Conservation (phyloP, 2,329 filamentous ascomycete genomes). For the Fusarium xylarioides region DNA sequence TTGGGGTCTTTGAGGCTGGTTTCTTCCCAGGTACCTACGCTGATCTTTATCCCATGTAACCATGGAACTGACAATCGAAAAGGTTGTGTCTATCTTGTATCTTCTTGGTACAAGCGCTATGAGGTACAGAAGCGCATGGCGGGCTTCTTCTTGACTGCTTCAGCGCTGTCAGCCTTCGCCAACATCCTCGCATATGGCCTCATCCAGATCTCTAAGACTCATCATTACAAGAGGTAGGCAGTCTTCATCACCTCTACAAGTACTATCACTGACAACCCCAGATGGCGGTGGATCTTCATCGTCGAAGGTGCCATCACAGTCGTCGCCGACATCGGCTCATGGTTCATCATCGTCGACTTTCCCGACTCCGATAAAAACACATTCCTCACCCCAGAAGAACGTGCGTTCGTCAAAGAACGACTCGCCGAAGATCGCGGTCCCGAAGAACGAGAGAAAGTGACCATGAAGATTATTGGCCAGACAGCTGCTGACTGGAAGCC, state of each 20-base stretch:
- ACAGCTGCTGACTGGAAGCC: conserved; percentile 28
- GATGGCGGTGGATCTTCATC: conserved; percentile 34
- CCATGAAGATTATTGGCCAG: background rate
- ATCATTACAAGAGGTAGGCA: conserved; percentile 18
- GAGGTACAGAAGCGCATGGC: conserved; percentile 28
- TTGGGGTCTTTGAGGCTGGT: conserved; percentile 26
- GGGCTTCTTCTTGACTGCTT: conserved; percentile 17
- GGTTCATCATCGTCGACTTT: conserved; percentile 35
- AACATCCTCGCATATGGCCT: conserved; percentile 27
- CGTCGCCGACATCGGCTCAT: conserved; percentile 17
- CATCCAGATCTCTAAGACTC: conserved; percentile 17
- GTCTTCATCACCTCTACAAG: too few species aligned
- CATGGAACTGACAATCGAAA: too few species aligned
- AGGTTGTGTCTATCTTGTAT: conserved; percentile 27
- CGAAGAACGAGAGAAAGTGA: conserved; percentile 19
- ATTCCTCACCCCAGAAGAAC: conserved; percentile 18
- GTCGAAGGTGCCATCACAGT: conserved; percentile 25
- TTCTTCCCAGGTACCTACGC: conserved; percentile 16
- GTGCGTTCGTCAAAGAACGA: conserved; percentile 13
- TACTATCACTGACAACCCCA: background rate
- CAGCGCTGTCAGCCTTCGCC: conserved; percentile 16
- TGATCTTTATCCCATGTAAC: too few species aligned
- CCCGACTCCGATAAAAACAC: conserved; percentile 22
- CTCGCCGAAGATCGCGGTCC: conserved; percentile 10
- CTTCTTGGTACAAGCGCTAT: conserved; percentile 23